phyloP scores from a whole-genome alignment of 2,329 filamentous ascomycete genomes.

The Chrysosporium queenslandicum region DNA sequence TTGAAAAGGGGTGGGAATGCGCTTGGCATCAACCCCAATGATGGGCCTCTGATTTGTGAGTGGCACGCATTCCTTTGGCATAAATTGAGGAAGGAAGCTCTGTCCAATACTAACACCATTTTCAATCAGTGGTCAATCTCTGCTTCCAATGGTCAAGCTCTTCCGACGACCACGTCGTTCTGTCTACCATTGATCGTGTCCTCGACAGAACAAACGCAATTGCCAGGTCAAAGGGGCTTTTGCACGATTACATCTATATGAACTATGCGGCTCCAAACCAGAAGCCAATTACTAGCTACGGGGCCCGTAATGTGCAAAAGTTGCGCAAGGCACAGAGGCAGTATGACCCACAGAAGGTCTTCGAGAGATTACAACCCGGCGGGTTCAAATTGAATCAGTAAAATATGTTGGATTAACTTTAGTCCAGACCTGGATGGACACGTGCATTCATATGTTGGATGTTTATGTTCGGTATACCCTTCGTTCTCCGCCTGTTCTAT shows the following conservation, averaged over 20 bases:
- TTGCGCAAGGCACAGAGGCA: constrained; percentile 17
- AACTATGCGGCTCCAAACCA: constrained; percentile 21
- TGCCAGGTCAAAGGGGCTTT: constrained; percentile 24
- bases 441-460: no score
- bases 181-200: constrained; percentile 22
- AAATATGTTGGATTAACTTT: constrained; percentile 8
- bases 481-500: not conserved
- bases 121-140: constrained; percentile 22
- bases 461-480: not conserved
- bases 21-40: constrained; percentile 20
- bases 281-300: constrained; percentile 19
- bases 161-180: constrained; percentile 26
- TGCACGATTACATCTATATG: constrained; percentile 19
- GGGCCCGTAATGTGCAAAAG: constrained; percentile 17
- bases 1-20: constrained; percentile 23
- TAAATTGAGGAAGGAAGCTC: no score
- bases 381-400: constrained; percentile 34
- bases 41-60: constrained; percentile 16
- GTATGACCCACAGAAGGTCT: constrained; percentile 19
- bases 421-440: not conserved
- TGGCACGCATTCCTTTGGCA: not conserved
- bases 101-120: no score
- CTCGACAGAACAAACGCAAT: constrained; percentile 22
- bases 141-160: constrained; percentile 26
- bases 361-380: constrained; percentile 32